Evolutionary conservation across 2,329 filamentous ascomycete genomes (phyloP).

Genomic region (Teratosphaeria epicoccoides): DNA sequence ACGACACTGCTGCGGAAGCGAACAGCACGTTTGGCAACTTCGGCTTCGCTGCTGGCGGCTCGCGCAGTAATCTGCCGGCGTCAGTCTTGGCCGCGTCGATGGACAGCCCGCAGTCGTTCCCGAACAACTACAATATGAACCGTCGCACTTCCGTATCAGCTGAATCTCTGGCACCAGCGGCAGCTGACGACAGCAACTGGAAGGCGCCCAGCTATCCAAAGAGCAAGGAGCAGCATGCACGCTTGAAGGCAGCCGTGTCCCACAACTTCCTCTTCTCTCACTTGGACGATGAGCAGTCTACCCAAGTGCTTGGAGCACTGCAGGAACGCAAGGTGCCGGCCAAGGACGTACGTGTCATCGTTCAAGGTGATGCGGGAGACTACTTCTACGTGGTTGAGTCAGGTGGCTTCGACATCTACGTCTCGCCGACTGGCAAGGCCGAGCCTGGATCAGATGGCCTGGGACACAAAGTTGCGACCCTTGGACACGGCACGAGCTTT

Average conservation of each 20-base stretch:
- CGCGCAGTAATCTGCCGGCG: slow-evolving; percentile 23
- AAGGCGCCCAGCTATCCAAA: slow-evolving; percentile 77
- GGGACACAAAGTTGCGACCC: slow-evolving; percentile 69
- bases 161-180: slow-evolving; percentile 84
- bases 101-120: slow-evolving; percentile 57
- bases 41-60: slow-evolving; percentile 16
- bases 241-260: slow-evolving; percentile 70
- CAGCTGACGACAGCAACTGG: slow-evolving; percentile 80
- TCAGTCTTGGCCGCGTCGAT: slow-evolving; percentile 37
- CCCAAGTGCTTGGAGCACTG: slow-evolving; percentile 77
- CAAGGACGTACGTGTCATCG: slow-evolving; percentile 83
- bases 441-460: slow-evolving; percentile 73
- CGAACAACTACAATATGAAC: slow-evolving; percentile 85
- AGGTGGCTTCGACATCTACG: slow-evolving; percentile 81
- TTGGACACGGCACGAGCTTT: slow-evolving; percentile 83
- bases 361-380: slow-evolving; percentile 89
- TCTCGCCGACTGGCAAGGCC: slow-evolving; percentile 65
- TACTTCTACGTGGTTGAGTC: slow-evolving; percentile 97
- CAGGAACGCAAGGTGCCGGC: slow-evolving; percentile 92
- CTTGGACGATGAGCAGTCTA: slow-evolving; percentile 83
- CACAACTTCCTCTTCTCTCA: slow-evolving; percentile 91
- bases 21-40: slow-evolving; percentile 26
- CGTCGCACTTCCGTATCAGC: slow-evolving; percentile 93
- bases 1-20: slow-evolving; percentile 12
- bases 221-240: slow-evolving; percentile 64